Base-by-base conservation (phyloP, 2,329 filamentous ascomycete species). In the Pleurostoma richardsiae region DNA sequence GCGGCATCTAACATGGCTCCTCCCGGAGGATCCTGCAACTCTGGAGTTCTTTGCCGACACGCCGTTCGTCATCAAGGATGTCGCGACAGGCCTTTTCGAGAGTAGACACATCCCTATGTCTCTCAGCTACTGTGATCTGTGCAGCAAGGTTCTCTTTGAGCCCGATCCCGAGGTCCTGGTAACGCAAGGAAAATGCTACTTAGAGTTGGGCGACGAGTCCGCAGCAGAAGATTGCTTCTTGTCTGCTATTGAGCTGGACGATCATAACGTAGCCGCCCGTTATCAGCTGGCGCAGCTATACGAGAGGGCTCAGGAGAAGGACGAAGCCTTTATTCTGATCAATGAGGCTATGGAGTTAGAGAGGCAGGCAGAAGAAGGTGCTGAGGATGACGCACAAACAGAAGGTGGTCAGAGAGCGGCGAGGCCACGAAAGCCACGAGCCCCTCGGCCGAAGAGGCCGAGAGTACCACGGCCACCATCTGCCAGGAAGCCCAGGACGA, bases 281-380 rank as follows among this genome's bases (percentile, higher is more conserved):
- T 82, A 88, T 30, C 82, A 89, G 56, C 73, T 96, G 7, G 89
- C 89, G 10, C 90, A 87, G 57, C 81, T 96, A 64, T 96, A 95
- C 59, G 89, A 95, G 61, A 82, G 77, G 52, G 78, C 79, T 40
- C 83, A 83, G 52, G 81, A 85, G 67, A 82, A 79, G 27, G 86
- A 90, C 57, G 82, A 89, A 57, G 90, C 90, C 1, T 80, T 90
- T 49, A 83, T 86, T 49, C 79, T 90, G 43, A 82, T 88, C 42
- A 86, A 85, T 31, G 86, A 95, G 61, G 83, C 88, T 6, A 78
- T 92, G 55, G 74, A 80, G 30, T 69, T 90, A 27, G 78, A 79
- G 51, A 76, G 77, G 48, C 68, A 65, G 8, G 68, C 69, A 44
- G 40, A 40, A 28, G 51, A 54, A 40, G 54, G 52, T 30, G 36